Conservation (phyloP, 1,139 yeast genomes). For the Kazachstania sp. region DNA sequence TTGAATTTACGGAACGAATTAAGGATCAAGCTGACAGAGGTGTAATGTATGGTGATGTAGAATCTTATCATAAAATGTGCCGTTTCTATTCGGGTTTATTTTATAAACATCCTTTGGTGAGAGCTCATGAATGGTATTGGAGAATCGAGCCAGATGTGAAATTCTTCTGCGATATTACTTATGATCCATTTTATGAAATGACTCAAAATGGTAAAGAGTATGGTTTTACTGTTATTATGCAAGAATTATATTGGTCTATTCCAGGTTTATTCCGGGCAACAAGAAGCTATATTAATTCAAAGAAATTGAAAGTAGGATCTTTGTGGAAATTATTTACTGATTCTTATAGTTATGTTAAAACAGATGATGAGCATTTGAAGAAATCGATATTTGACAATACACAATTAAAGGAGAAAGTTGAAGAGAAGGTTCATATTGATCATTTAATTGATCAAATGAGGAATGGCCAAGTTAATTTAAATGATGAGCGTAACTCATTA, state of each 20-base stretch:
- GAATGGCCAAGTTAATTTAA: conserved; percentile 8
- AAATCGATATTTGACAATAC: conserved; percentile 10
- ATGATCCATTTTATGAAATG: conserved; percentile 85
- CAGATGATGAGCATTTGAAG: conserved; percentile 12
- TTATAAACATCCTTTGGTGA: conserved; percentile 62
- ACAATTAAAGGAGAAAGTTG: background rate
- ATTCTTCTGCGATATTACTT: conserved; percentile 79
- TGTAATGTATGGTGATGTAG: conserved; percentile 71
- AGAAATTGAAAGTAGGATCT: conserved; percentile 42
- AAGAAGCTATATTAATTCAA: conserved; percentile 45
- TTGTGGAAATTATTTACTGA: conserved; percentile 50
- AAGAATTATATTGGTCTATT: conserved; percentile 67
- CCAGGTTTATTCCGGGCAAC: conserved; percentile 74
- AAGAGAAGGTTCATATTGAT: conserved; percentile 30
- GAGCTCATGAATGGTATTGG: conserved; percentile 80
- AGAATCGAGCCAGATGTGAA: conserved; percentile 87
- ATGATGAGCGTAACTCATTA: conserved; percentile 15
- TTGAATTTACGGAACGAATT: conserved; percentile 40
- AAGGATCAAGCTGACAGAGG: conserved; percentile 69
- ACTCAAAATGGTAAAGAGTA: conserved; percentile 57
- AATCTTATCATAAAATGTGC: conserved; percentile 61
- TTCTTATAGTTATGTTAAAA: conserved; percentile 24
- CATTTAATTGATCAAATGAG: conserved; percentile 10
- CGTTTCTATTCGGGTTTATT: conserved; percentile 73
- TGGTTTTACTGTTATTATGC: conserved; percentile 71